A percentile compares a stretch with the other conserved stretches of the same genome.
phyloP scores from a whole-genome alignment of 495 filamentous ascomycete genomes.

The Mytilinidion resinicola region DNA sequence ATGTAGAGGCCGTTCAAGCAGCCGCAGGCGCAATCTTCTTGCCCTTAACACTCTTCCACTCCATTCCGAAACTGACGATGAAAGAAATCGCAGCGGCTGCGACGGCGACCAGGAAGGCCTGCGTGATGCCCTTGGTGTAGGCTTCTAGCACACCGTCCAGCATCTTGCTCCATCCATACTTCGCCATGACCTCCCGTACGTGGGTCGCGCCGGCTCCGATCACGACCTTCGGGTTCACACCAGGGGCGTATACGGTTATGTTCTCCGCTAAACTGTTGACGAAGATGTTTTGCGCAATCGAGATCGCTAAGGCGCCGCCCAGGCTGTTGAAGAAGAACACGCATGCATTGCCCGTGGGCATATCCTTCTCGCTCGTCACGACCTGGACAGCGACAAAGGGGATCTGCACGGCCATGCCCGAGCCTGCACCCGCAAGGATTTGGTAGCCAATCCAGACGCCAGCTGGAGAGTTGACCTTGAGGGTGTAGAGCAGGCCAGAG shows the following conservation, averaged over 20 bases:
- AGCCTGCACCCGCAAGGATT: constrained; percentile 32
- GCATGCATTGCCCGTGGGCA: constrained; percentile 34
- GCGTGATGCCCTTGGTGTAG: constrained; percentile 30
- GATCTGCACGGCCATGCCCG: constrained; percentile 32
- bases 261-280: constrained; percentile 28
- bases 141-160: constrained; percentile 30
- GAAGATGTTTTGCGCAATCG: constrained; percentile 38
- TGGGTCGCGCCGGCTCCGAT: constrained; percentile 34
- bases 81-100: constrained; percentile 27
- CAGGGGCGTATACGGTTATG: constrained; percentile 23
- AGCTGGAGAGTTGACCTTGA: constrained; percentile 20
- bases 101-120: constrained; percentile 32
- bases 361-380: constrained; percentile 29
- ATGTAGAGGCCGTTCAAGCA: too few relatives aligned
- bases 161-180: neutral
- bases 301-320: constrained; percentile 33
- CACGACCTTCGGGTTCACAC: constrained; percentile 26
- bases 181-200: constrained; percentile 28
- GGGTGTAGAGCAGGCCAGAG: constrained; percentile 31
- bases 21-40: constrained; percentile 24
- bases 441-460: constrained; percentile 35
- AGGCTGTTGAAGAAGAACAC: constrained; percentile 38
- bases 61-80: constrained; percentile 26
- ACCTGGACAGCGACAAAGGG: constrained; percentile 35
- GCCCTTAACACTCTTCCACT: constrained; percentile 39